phyloP scores from a whole-genome alignment of 768 basidiomycete genomes.

The Podaxis sp. region DNA sequence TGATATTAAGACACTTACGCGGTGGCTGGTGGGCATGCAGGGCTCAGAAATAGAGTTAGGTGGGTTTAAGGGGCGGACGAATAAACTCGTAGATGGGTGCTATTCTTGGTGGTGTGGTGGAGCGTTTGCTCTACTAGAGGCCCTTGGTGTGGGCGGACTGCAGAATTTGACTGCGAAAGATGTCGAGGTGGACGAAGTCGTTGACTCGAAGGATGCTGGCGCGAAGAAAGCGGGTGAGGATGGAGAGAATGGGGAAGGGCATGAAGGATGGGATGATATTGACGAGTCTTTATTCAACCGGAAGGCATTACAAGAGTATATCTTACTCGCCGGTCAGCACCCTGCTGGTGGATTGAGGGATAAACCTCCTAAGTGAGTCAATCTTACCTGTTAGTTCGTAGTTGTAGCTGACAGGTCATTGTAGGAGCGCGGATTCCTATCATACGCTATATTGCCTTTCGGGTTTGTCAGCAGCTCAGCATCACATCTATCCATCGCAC shows the following conservation, averaged over 20 bases:
- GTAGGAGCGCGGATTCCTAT: slow-evolving; percentile 86
- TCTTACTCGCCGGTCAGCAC: slow-evolving; percentile 83
- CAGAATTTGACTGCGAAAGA: slow-evolving; percentile 29
- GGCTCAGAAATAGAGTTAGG: slow-evolving; percentile 80
- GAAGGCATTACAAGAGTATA: slow-evolving; percentile 80
- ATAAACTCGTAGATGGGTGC: slow-evolving; percentile 99
- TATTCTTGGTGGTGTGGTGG: slow-evolving; percentile 99
- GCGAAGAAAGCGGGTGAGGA: slow-evolving; percentile 17
- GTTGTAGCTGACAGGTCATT: not conserved
- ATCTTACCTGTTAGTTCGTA: not conserved
- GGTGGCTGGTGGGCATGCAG: slow-evolving; percentile 89
- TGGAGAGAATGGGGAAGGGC: not conserved
- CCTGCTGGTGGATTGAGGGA: slow-evolving; percentile 86
- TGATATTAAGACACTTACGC: slow-evolving; percentile 56
- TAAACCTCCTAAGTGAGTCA: slow-evolving; percentile 87
- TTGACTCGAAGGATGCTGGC: slow-evolving; percentile 8
- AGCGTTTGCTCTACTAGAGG: slow-evolving; percentile 74
- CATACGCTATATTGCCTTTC: slow-evolving; percentile 93
- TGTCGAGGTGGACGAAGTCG: slow-evolving; percentile 22
- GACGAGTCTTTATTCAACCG: slow-evolving; percentile 56
- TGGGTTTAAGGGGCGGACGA: slow-evolving; percentile 91
- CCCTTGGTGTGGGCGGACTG: slow-evolving; percentile 41
- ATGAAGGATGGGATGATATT: slow-evolving; percentile 61
- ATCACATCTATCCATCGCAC: slow-evolving; percentile 56
- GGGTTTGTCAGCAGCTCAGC: slow-evolving; percentile 88